Evolutionary conservation across 2,329 filamentous ascomycete species (phyloP).

Genomic region (Botrytis elliptica): DNA sequence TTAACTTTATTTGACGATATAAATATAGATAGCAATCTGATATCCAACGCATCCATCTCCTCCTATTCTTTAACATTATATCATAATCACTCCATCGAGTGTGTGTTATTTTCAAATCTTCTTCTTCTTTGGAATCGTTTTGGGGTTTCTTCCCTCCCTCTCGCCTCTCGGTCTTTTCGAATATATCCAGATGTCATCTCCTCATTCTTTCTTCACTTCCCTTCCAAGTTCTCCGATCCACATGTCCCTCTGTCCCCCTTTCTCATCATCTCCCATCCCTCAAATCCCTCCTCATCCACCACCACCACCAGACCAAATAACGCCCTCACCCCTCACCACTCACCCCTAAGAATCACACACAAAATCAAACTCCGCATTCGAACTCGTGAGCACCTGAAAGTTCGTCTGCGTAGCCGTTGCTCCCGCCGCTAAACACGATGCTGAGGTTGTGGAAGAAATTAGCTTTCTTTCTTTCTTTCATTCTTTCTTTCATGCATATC

Average conservation of each 20-base stretch:
- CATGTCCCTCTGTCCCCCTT: not conserved
- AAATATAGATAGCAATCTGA: not conserved
- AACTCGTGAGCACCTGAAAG: constrained; percentile 16
- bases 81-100: not conserved
- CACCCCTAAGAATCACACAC: constrained; percentile 15
- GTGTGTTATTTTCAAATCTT: not conserved
- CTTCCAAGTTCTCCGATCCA: not conserved
- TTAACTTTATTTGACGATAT: not conserved
- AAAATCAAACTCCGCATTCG: constrained; percentile 21
- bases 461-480: not conserved
- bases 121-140: not conserved
- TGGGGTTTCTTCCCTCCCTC: accelerated
- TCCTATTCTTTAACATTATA: not conserved
- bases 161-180: not conserved
- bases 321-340: no score
- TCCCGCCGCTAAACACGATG: not conserved
- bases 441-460: constrained; percentile 10
- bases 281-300: not conserved
- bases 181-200: not conserved
- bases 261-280: not conserved
- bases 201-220: no score
- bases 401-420: constrained; percentile 8
- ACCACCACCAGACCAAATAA: no score
- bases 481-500: not conserved
- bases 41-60: not conserved